A percentile compares a stretch with the other conserved stretches of the same genome.
Conservation (phyloP, 2,329 filamentous ascomycete species). For the Cytospora chrysosperma region DNA sequence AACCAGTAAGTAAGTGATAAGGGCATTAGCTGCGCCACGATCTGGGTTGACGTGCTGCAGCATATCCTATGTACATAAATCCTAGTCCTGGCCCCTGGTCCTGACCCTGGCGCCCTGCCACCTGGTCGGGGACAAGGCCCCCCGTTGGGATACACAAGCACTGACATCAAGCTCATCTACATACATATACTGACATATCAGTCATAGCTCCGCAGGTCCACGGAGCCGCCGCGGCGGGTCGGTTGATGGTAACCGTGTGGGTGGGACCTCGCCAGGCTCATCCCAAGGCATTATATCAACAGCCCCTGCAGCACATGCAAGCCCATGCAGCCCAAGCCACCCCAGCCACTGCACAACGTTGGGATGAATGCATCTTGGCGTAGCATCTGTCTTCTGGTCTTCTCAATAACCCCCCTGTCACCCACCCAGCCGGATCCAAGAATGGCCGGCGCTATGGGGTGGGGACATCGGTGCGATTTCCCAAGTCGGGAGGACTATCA, state of each 20-base stretch:
- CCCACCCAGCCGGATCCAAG: too few relatives aligned
- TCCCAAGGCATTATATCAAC: too few relatives aligned
- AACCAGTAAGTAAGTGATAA: not conserved
- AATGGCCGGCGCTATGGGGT: too few relatives aligned
- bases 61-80: too few relatives aligned
- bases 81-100: too few relatives aligned
- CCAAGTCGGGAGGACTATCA: too few relatives aligned
- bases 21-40: constrained; percentile 1
- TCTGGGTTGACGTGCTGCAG: not conserved
- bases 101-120: not conserved
- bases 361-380: not conserved
- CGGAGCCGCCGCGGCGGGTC: constrained; percentile 1
- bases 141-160: too few relatives aligned
- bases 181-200: not conserved
- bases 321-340: not conserved
- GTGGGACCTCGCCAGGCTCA: too few relatives aligned
- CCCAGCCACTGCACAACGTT: not conserved
- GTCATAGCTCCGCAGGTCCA: not conserved
- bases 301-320: not conserved
- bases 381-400: not conserved
- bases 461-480: too few relatives aligned
- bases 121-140: too few relatives aligned
- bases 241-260: not conserved
- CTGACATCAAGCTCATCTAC: too few relatives aligned
- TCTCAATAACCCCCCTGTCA: too few relatives aligned